These are phyloP conservation scores for Limonium bicolor DNA, from an alignment of 148 eudicot species.

Conservation along the genomic window DNA sequence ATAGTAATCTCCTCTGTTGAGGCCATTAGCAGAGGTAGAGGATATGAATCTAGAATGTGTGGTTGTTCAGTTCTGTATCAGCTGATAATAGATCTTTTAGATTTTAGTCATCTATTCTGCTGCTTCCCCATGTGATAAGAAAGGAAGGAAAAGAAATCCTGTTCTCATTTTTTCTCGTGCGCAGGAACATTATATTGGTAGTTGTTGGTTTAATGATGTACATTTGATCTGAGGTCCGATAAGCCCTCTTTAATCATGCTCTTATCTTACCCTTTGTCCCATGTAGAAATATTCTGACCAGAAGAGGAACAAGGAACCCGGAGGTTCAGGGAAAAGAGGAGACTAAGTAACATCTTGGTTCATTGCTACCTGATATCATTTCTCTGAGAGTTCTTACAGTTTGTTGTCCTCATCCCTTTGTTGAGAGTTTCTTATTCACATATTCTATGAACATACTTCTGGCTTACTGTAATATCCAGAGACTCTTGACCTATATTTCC, in stretches of 20 bases:
- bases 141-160: not conserved
- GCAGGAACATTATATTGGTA: not conserved
- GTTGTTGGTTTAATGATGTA: not conserved
- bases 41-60: slow-evolving; percentile 1
- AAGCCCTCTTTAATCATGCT: not conserved
- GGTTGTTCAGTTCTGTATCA: not conserved
- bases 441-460: no score
- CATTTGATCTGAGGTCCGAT: not conserved
- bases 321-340: no score
- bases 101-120: slow-evolving; percentile 1
- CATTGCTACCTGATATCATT: not conserved
- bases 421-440: no score
- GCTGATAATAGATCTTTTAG: slow-evolving; percentile 1
- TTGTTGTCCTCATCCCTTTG: no score
- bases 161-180: not conserved
- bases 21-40: slow-evolving; percentile 1
- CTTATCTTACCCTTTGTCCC: not conserved
- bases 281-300: not conserved
- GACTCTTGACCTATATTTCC: no score
- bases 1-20: not conserved
- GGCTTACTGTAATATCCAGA: no score
- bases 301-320: no score
- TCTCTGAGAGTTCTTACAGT: no score
- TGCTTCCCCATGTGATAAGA: not conserved
- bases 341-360: not conserved